Evolutionary conservation across 306 rosid genomes (phyloP).

Genomic region (Acacia confusa): DNA sequence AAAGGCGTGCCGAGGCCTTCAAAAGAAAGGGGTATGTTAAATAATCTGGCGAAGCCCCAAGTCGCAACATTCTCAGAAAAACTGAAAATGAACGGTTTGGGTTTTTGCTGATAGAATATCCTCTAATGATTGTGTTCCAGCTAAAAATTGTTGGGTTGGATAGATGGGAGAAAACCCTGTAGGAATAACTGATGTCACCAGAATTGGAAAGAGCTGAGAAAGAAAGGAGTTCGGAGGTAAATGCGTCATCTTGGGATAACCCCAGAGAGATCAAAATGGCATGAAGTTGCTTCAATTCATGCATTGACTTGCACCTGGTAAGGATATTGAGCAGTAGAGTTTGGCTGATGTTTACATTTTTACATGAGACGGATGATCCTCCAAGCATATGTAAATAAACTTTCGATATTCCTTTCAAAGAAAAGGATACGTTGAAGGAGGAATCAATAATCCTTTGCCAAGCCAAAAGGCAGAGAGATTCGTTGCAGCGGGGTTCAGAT

Average conservation of each 20-base stretch:
- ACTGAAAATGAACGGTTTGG: slow-evolving; percentile 55
- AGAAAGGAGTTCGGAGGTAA: slow-evolving; percentile 47
- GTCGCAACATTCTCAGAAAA: slow-evolving; percentile 58
- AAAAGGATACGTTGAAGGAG: neutral
- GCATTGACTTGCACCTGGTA: slow-evolving; percentile 62
- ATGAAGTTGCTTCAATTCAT: slow-evolving; percentile 61
- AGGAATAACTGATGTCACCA: slow-evolving; percentile 54
- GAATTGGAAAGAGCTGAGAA: slow-evolving; percentile 54
- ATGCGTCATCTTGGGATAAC: slow-evolving; percentile 48
- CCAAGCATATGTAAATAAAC: slow-evolving; percentile 39
- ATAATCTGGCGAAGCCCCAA: slow-evolving; percentile 60
- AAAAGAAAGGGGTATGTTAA: slow-evolving; percentile 77
- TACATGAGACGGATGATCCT: slow-evolving; percentile 30
- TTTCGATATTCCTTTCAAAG: neutral
- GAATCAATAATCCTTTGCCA: neutral
- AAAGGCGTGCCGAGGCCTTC: slow-evolving; percentile 67
- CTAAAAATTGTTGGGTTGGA: slow-evolving; percentile 49
- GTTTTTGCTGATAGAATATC: slow-evolving; percentile 56
- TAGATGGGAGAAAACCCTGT: slow-evolving; percentile 54
- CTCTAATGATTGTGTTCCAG: slow-evolving; percentile 71
- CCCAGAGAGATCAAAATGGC: slow-evolving; percentile 59
- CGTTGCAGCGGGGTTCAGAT: neutral
- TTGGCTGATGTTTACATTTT: slow-evolving; percentile 32
- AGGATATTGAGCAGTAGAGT: slow-evolving; percentile 39
- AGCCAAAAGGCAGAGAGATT: neutral